phyloP scores from a whole-genome alignment of 2,329 filamentous ascomycete species.

The Xylariales sp. region DNA sequence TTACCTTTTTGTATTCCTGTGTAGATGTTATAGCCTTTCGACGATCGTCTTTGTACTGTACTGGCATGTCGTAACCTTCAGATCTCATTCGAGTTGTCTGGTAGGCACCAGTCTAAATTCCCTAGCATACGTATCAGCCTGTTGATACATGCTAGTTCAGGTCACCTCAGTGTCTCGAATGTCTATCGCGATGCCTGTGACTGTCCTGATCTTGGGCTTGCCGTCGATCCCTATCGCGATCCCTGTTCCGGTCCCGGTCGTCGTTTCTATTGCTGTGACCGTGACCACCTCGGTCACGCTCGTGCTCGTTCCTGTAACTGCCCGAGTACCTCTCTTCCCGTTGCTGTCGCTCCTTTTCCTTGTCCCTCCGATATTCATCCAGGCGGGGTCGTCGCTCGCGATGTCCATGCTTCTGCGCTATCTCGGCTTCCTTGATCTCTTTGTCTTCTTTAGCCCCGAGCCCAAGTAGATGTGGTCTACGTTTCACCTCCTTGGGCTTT shows the following conservation, averaged over 20 bases:
- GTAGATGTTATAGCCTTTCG: too few species aligned
- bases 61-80: too few species aligned
- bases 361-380: constrained; percentile 44
- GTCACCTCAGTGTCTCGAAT: constrained; percentile 13
- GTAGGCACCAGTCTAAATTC: not conserved
- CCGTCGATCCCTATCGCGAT: constrained; percentile 15
- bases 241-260: constrained; percentile 27
- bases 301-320: constrained; percentile 43
- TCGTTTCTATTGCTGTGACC: constrained; percentile 19
- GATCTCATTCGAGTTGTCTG: not conserved
- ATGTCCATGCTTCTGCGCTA: constrained; percentile 38
- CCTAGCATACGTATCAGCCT: not conserved
- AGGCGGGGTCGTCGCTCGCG: constrained; percentile 39
- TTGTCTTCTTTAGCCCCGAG: constrained; percentile 83
- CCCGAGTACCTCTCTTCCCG: constrained; percentile 34
- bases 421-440: constrained; percentile 62
- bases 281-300: constrained; percentile 34
- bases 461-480: constrained; percentile 75
- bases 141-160: too few species aligned
- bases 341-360: constrained; percentile 37
- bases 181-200: constrained; percentile 19
- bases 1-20: too few species aligned
- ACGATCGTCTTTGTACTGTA: too few species aligned
- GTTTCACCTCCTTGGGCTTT: constrained; percentile 57
- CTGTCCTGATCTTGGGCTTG: constrained; percentile 12